These are phyloP conservation scores for Flammula alnicola DNA, from an alignment of 1,284 basidiomycete species.

Conservation along the genomic window DNA sequence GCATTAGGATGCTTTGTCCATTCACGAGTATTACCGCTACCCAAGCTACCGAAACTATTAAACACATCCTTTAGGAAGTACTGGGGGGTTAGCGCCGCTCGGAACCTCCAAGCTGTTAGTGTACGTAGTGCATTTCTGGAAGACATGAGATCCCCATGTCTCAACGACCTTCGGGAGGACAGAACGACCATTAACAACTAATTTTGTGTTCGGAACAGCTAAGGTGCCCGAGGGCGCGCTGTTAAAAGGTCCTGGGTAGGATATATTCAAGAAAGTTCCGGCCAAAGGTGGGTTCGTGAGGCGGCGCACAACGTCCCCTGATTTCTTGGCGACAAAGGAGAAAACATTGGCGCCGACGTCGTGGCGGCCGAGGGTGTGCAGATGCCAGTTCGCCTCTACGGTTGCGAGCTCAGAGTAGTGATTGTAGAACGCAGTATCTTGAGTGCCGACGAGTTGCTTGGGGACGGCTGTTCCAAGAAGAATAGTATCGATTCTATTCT, in stretches of 20 bases:
- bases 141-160: slow-evolving; percentile 24
- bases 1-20: too few relatives aligned
- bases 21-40: too few relatives aligned
- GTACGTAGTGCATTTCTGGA: slow-evolving; percentile 30
- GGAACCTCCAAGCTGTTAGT: slow-evolving; percentile 25
- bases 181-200: slow-evolving; percentile 28
- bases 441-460: slow-evolving; percentile 43
- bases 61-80: slow-evolving; percentile 15
- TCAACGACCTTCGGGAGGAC: slow-evolving; percentile 27
- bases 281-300: slow-evolving; percentile 10
- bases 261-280: slow-evolving; percentile 23
- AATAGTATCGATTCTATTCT: slow-evolving; percentile 54
- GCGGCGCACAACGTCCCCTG: slow-evolving; percentile 18
- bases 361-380: slow-evolving; percentile 60
- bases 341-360: slow-evolving; percentile 43
- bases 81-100: slow-evolving; percentile 23
- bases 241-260: slow-evolving; percentile 32
- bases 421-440: slow-evolving; percentile 60
- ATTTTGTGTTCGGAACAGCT: slow-evolving; percentile 28
- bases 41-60: too few relatives aligned
- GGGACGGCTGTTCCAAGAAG: slow-evolving; percentile 62
- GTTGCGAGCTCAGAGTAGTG: slow-evolving; percentile 69
- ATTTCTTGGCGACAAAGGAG: slow-evolving; percentile 25
- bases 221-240: slow-evolving; percentile 9
- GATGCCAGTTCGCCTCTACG: slow-evolving; percentile 68